Evolutionary conservation across 345 rosid genomes (phyloP).

Genomic region (Boechera stricta): DNA sequence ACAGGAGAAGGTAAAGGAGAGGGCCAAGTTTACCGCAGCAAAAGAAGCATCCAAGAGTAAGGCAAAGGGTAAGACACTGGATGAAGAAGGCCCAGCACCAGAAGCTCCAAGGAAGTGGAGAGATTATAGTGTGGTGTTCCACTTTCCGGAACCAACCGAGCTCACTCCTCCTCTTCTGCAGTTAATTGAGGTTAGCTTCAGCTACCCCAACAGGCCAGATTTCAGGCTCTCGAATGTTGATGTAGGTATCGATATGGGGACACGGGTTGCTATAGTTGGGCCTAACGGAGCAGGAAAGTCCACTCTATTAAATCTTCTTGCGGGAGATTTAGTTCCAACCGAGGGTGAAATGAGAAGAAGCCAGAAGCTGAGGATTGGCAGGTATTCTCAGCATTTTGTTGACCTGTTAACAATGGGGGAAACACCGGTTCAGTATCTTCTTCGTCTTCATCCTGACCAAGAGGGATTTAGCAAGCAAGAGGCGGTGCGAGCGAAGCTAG

Average conservation of each 20-base stretch:
- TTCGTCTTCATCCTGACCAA: slow-evolving; percentile 93
- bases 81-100: slow-evolving; percentile 69
- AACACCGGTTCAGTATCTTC: slow-evolving; percentile 94
- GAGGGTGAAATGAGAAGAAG: slow-evolving; percentile 90
- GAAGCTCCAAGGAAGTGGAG: slow-evolving; percentile 94
- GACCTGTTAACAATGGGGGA: slow-evolving; percentile 90
- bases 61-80: slow-evolving; percentile 66
- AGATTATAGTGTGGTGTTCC: slow-evolving; percentile 91
- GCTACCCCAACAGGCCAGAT: slow-evolving; percentile 82
- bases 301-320: slow-evolving; percentile 88
- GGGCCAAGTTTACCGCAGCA: slow-evolving; percentile 68
- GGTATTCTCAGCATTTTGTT: slow-evolving; percentile 97
- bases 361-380: slow-evolving; percentile 87
- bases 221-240: slow-evolving; percentile 84
- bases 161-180: slow-evolving; percentile 92
- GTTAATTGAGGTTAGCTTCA: slow-evolving; percentile 85
- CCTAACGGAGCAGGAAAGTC: slow-evolving; percentile 98
- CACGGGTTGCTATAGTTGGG: slow-evolving; percentile 92
- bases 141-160: slow-evolving; percentile 97
- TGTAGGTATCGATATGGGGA: slow-evolving; percentile 98
- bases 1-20: slow-evolving; percentile 90
- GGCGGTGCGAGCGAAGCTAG: slow-evolving; percentile 94
- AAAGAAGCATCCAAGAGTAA: slow-evolving; percentile 85
- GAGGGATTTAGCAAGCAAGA: slow-evolving; percentile 96
- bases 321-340: slow-evolving; percentile 80